These are phyloP conservation scores for Gossypium thurberi DNA, from an alignment of 345 rosid genomes.

Conservation along the genomic window DNA sequence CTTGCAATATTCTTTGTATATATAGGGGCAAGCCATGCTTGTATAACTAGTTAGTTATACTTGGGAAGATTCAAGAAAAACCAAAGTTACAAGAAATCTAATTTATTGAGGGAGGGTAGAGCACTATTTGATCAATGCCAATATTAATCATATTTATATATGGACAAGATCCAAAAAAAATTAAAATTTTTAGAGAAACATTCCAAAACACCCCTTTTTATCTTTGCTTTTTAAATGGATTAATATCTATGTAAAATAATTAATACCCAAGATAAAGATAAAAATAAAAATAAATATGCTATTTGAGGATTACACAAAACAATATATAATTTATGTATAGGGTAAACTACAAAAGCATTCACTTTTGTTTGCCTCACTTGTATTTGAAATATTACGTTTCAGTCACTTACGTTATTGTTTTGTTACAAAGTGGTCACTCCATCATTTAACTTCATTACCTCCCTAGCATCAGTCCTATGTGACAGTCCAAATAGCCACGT, in stretches of 20 bases:
- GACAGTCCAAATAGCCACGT: no score
- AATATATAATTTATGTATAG: no score
- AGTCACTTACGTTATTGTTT: no score
- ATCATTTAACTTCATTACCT: no score
- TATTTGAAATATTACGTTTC: no score
- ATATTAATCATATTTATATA: neutral
- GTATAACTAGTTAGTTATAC: slow-evolving; percentile 41
- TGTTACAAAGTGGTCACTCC: no score
- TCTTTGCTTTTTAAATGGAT: neutral
- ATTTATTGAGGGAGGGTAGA: slow-evolving; percentile 6
- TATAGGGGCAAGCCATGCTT: slow-evolving; percentile 27
- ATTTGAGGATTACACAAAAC: no score
- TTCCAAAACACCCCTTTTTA: slow-evolving; percentile 18
- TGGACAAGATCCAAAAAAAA: slow-evolving; percentile 26
- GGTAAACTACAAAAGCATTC: no score
- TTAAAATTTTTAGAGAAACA: neutral
- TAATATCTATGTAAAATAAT: neutral
- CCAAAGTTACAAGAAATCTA: slow-evolving; percentile 52
- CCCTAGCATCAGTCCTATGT: no score
- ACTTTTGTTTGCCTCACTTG: no score
- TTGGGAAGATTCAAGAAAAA: slow-evolving; percentile 41
- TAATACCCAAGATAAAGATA: neutral
- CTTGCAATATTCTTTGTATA: slow-evolving; percentile 31
- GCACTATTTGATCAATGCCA: no score
- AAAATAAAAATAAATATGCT: no score